Percentiles rank a stretch among this genome's conserved stretches.
phyloP scores from a whole-genome alignment of 1,284 basidiomycete genomes.

The Ganoderma resinaceum region DNA sequence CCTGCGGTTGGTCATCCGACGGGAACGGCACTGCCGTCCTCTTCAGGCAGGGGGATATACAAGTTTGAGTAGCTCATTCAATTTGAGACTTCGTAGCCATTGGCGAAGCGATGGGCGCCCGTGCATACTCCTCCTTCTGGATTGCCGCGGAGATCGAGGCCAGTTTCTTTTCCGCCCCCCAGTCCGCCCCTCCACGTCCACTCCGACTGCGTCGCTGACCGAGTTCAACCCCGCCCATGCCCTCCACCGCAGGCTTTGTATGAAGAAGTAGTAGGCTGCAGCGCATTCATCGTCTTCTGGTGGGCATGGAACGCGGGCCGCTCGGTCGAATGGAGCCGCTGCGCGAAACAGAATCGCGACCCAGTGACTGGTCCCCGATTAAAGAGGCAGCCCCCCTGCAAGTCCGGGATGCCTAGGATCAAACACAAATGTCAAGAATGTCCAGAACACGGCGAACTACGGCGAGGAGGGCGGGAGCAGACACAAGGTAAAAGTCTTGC shows the following conservation, averaged over 20 bases:
- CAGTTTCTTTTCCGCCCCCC: neutral
- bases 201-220: neutral
- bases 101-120: neutral
- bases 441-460: neutral
- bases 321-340: neutral
- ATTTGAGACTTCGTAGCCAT: neutral
- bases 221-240: neutral
- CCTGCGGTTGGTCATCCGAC: slow-evolving; percentile 18
- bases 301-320: neutral
- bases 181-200: neutral
- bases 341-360: slow-evolving; percentile 5
- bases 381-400: neutral
- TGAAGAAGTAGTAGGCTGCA: neutral
- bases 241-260: neutral
- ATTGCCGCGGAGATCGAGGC: slow-evolving; percentile 16
- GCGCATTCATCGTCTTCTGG: neutral
- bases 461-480: neutral
- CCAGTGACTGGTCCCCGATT: neutral
- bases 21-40: slow-evolving; percentile 15
- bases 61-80: slow-evolving; percentile 10
- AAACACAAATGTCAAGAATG: slow-evolving; percentile 15
- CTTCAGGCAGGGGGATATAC: neutral
- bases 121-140: neutral
- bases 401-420: slow-evolving; percentile 4
- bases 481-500: slow-evolving; percentile 1